Evolutionary conservation across 768 basidiomycete genomes (phyloP), one percentile per base, ranked within the genome.

Genomic region (Collybiopsis confluens): DNA sequence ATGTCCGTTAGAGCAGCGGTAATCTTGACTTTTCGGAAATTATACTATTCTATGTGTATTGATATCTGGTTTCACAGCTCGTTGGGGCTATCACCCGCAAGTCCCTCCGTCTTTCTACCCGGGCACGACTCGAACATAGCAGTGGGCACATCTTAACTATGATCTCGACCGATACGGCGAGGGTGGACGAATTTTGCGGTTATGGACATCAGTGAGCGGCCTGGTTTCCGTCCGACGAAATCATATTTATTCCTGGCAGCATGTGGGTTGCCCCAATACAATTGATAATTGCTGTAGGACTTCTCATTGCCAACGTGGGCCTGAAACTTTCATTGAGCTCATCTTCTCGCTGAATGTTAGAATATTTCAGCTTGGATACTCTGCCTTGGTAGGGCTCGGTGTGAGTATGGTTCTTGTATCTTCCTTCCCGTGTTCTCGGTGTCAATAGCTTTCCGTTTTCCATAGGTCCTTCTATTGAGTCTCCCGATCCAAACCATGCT

Each of bases 121-220:
- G 74, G 8, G 67, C 78, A 0, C 66, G 80, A 16, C 36, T 73
- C 13, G 66, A 72, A 41, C 77, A 79, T 60, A 74, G 68, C 42
- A 72, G 74, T 43, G 81, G 81, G 0, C 68, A 77, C 54, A 75
- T 80, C 47, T 78, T 72, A 24, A 81, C 78, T 1, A 73, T 81
- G 68, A 76, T 81, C 26, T 73, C 75, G 15, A 70, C 73, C 9
- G 81, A 82, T 58, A 64, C 75, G 0, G 68, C 70, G 4, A 70
- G 73, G 58, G 57, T 79, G 15, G 79, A 79, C 53, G 56, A 66
- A 13, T 66, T 68, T 59, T 59, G 66, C 38, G 67, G 59, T 2
- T 65, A 53, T 54, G 61, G 45, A 23, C 70, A 70, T 48, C 55
- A 61, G 70, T 70, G 53, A 18, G 64, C 54, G 18, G 47, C 10